A percentile compares a stretch with the other conserved stretches of the same genome.
Conservation (phyloP, 768 basidiomycete species). For the Cyclocybe aegerita region DNA sequence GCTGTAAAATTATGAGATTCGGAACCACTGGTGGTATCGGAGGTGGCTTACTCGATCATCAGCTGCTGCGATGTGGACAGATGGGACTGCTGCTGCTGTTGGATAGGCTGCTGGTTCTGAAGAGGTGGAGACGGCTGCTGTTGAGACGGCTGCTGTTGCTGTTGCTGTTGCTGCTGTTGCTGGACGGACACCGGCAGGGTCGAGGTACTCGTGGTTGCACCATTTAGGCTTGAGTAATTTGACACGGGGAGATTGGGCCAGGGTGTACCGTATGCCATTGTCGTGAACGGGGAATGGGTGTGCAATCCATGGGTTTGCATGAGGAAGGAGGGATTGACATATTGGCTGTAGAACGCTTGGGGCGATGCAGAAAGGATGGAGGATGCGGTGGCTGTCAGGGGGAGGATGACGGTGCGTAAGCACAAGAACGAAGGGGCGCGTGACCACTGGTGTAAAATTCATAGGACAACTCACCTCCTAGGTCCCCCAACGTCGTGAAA, state of each 20-base stretch:
- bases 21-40: constrained; percentile 8
- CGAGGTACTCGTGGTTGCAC: constrained; percentile 54
- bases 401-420: too few relatives aligned
- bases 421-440: constrained; percentile 1
- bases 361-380: constrained; percentile 32
- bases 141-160: constrained; percentile 19
- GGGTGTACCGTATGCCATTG: constrained; percentile 51
- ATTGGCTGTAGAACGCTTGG: constrained; percentile 39
- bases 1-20: constrained; percentile 32
- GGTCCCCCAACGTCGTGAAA: constrained; percentile 39
- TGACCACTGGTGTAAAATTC: constrained; percentile 4
- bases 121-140: constrained; percentile 25
- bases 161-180: constrained; percentile 19
- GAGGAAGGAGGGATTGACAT: constrained; percentile 41
- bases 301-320: constrained; percentile 23
- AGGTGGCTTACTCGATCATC: constrained; percentile 67
- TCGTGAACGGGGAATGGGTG: constrained; percentile 40
- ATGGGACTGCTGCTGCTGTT: constrained; percentile 17
- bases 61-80: constrained; percentile 38
- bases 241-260: constrained; percentile 65
- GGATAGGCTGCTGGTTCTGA: constrained; percentile 29
- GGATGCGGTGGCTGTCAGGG: constrained; percentile 11
- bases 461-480: constrained; percentile 34
- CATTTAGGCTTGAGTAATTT: constrained; percentile 75
- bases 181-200: constrained; percentile 21